phyloP scores from a whole-genome alignment of 257 asterid genomes.

The Paulownia fortunei region DNA sequence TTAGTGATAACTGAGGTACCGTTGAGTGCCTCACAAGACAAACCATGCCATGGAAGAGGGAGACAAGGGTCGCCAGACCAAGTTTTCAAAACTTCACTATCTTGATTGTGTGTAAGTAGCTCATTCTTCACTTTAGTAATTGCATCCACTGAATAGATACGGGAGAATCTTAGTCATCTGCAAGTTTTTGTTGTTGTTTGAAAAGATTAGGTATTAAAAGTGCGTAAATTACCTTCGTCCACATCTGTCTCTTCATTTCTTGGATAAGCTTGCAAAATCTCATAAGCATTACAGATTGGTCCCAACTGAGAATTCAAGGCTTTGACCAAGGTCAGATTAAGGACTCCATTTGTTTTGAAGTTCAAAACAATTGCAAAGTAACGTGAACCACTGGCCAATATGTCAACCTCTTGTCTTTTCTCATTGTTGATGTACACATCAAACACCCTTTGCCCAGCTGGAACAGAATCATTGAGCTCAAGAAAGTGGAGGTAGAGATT shows the following conservation, averaged over 20 bases:
- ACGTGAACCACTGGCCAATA: conserved; percentile 39
- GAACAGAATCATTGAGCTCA: conserved; percentile 51
- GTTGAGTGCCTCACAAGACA: conserved; percentile 51
- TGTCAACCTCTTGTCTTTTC: conserved; percentile 44
- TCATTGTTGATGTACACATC: conserved; percentile 49
- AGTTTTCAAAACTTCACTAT: conserved; percentile 47
- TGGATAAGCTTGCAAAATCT: conserved; percentile 51
- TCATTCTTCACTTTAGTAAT: conserved; percentile 62
- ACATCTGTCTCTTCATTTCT: conserved; percentile 41
- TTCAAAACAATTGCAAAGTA: conserved; percentile 40
- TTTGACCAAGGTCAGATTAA: conserved; percentile 54
- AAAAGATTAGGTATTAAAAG: background rate
- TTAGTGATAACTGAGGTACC: conserved; percentile 46
- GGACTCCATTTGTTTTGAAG: conserved; percentile 51
- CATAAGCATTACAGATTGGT: conserved; percentile 63
- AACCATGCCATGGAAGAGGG: conserved; percentile 74
- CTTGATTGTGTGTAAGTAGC: conserved; percentile 53
- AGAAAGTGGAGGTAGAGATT: conserved; percentile 57
- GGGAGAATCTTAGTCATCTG: conserved; percentile 4
- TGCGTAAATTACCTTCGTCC: conserved; percentile 52
- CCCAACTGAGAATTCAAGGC: conserved; percentile 52
- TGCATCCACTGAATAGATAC: conserved; percentile 44
- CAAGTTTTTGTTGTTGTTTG: background rate
- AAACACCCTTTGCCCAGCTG: conserved; percentile 58
- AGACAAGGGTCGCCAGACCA: conserved; percentile 82